Percentiles rank a stretch among this genome's conserved stretches.
Conservation (phyloP, 2,329 filamentous ascomycete species). For the Neofusicoccum ribis region DNA sequence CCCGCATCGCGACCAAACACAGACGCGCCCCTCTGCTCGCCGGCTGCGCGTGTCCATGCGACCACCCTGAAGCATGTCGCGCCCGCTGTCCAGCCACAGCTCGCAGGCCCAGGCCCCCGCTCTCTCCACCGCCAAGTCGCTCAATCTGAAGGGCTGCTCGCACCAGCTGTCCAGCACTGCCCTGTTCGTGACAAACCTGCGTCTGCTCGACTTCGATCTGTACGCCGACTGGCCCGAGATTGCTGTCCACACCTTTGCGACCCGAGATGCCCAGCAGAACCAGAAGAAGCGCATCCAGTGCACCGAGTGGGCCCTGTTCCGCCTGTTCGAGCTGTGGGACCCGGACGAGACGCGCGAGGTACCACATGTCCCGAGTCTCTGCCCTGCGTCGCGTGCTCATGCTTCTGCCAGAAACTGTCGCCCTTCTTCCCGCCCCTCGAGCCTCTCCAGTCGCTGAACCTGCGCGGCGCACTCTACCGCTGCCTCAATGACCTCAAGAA, state of each 20-base stretch:
- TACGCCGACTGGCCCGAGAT: conserved; percentile 79
- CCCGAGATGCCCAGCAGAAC: conserved; percentile 65
- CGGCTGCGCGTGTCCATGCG: not conserved
- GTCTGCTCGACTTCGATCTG: conserved; percentile 76
- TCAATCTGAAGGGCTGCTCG: conserved; percentile 7
- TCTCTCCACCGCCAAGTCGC: not conserved
- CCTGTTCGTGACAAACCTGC: conserved; percentile 80
- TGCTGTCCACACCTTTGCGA: conserved; percentile 67
- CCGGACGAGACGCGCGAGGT: conserved; percentile 72
- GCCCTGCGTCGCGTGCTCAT: not conserved
- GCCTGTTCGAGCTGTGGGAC: conserved; percentile 83
- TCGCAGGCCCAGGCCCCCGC: conserved; percentile 22
- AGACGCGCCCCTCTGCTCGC: conserved; percentile 1
- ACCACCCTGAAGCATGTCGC: conserved; percentile 19
- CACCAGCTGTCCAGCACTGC: conserved; percentile 29
- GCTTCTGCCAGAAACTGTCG: conserved; percentile 67
- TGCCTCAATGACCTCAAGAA: conserved; percentile 85
- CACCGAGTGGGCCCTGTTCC: conserved; percentile 89
- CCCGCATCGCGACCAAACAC: conserved; percentile 6
- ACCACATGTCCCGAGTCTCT: conserved; percentile 26
- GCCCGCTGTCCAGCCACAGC: conserved; percentile 19
- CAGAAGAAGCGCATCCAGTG: conserved; percentile 80
- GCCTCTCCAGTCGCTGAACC: conserved; percentile 84
- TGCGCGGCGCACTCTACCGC: conserved; percentile 80
- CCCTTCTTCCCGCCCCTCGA: conserved; percentile 90